These are phyloP conservation scores for Reutealis trisperma DNA, from an alignment of 345 rosid genomes.

Conservation along the genomic window DNA sequence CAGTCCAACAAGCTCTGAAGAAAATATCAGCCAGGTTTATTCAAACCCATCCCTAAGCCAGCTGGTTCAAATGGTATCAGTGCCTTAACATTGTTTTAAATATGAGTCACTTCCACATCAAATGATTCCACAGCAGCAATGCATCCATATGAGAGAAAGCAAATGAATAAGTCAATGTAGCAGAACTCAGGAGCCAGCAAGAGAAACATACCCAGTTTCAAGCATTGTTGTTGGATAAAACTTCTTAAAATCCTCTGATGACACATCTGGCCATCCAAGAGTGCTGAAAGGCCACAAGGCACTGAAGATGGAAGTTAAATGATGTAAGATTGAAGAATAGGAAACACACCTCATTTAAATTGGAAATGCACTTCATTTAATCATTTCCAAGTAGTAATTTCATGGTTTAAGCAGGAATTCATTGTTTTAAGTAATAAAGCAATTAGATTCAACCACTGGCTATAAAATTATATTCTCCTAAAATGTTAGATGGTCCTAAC, in stretches of 20 bases:
- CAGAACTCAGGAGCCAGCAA: background rate
- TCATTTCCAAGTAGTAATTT: background rate
- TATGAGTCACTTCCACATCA: background rate
- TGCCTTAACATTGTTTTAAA: background rate
- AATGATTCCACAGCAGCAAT: conserved; percentile 8
- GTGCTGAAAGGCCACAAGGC: conserved; percentile 98
- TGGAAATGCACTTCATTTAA: background rate
- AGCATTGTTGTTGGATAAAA: conserved; percentile 94
- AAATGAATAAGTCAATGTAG: background rate
- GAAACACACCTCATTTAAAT: background rate
- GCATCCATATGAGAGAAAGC: background rate
- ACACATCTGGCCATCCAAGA: conserved; percentile 93
- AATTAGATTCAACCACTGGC: background rate
- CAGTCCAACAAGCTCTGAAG: background rate
- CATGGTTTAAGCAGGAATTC: background rate
- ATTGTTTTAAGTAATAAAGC: background rate
- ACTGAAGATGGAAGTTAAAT: conserved; percentile 43
- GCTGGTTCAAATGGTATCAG: background rate
- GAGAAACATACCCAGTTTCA: conserved; percentile 79
- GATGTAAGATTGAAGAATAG: conserved; percentile 8
- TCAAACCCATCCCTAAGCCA: background rate
- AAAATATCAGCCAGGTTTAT: background rate
- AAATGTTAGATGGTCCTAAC: background rate
- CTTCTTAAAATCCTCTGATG: conserved; percentile 67
- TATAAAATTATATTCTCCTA: background rate